Percentiles rank a stretch among this genome's conserved stretches.
These are phyloP conservation scores for Leishmania braziliensis DNA, from an alignment of 208 protist genomes.

Conservation along the genomic window DNA sequence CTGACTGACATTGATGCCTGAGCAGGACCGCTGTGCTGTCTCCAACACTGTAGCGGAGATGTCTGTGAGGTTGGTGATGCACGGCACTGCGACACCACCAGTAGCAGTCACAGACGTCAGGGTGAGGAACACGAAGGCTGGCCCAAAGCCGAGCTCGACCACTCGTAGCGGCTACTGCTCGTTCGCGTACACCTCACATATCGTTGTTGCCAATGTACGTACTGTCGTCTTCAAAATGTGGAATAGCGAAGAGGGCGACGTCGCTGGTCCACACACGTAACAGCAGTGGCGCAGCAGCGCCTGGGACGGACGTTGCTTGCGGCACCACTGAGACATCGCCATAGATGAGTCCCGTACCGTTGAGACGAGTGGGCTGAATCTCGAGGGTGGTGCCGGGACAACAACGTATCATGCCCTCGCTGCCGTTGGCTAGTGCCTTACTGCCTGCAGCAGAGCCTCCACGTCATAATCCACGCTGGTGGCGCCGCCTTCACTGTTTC, in stretches of 20 bases:
- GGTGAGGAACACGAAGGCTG: conserved; percentile 49
- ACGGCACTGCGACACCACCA: not conserved
- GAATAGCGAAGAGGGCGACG: conserved; percentile 51
- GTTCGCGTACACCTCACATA: not conserved
- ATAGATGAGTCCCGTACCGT: not conserved
- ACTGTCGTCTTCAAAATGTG: conserved; percentile 32
- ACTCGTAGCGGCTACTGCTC: conserved; percentile 26
- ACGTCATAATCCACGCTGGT: not conserved
- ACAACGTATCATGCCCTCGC: conserved; percentile 36
- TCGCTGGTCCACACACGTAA: conserved; percentile 51
- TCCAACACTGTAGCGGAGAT: conserved; percentile 38
- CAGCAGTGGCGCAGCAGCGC: not conserved
- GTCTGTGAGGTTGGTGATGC: conserved; percentile 52
- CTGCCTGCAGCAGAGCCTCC: conserved; percentile 33
- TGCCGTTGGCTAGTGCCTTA: conserved; percentile 46
- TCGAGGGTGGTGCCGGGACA: conserved; percentile 42
- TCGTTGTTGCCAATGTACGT: conserved; percentile 5
- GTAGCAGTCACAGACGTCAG: conserved; percentile 20
- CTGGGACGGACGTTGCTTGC: not conserved
- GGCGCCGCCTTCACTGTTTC: not conserved
- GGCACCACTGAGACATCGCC: not conserved
- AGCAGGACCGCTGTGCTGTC: conserved; percentile 35
- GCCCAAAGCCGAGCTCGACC: conserved; percentile 61
- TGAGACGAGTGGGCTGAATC: not conserved
- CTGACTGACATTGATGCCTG: conserved; percentile 26